phyloP scores from a whole-genome alignment of 2,329 filamentous ascomycete species.

The Fusarium dlaminii region DNA sequence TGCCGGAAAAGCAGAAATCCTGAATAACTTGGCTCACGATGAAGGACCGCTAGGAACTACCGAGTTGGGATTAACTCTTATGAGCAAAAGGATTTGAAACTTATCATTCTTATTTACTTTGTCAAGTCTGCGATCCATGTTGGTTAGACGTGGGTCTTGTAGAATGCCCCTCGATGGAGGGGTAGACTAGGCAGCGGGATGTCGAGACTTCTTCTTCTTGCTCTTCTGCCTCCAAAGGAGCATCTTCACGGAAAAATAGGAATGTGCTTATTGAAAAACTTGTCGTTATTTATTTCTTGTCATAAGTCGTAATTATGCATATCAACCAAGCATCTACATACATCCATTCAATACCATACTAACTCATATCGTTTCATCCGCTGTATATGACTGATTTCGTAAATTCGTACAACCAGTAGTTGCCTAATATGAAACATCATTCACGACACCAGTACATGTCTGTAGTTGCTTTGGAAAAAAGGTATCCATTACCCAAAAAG shows the following conservation, averaged over 20 bases:
- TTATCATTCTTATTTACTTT: not conserved
- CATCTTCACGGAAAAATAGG: not conserved
- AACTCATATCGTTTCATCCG: slow-evolving; percentile 13
- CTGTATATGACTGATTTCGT: slow-evolving; percentile 36
- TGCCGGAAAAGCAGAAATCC: not conserved
- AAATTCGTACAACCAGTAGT: slow-evolving; percentile 31
- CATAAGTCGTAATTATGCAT: slow-evolving; percentile 33
- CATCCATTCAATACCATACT: slow-evolving; percentile 19
- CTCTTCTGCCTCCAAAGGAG: not conserved
- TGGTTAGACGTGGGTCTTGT: not conserved
- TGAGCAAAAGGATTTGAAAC: not conserved
- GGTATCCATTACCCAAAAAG: slow-evolving; percentile 26
- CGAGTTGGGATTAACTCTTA: not conserved
- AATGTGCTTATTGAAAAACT: not conserved
- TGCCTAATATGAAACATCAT: slow-evolving; percentile 17
- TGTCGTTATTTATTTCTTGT: slow-evolving; percentile 28
- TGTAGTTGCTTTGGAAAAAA: slow-evolving; percentile 18
- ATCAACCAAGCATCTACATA: slow-evolving; percentile 33
- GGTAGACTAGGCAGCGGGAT: not conserved
- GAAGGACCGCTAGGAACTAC: not conserved
- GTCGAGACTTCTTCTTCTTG: not conserved
- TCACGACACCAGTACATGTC: slow-evolving; percentile 19
- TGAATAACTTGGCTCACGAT: not conserved
- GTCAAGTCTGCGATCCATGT: not conserved
- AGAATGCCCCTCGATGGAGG: slow-evolving; percentile 6